Percentiles rank a stretch among this genome's conserved stretches.
These are phyloP conservation scores for Sporobolus alterniflorus DNA, from an alignment of 202 grass and related monocot species.

Conservation along the genomic window DNA sequence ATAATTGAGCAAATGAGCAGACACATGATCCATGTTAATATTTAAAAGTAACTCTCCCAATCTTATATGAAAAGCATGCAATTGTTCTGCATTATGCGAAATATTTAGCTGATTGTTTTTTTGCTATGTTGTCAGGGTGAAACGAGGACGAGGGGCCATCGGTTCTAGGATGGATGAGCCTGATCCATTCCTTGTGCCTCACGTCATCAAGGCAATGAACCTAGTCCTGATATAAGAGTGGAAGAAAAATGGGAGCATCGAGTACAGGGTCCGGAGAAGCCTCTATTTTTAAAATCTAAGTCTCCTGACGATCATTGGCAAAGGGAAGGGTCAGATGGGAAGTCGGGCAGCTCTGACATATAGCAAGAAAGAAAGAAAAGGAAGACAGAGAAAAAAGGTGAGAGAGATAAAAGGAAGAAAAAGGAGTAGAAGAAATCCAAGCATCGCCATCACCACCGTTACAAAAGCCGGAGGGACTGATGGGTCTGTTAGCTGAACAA, in stretches of 20 bases:
- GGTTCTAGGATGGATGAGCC: slow-evolving; percentile 94
- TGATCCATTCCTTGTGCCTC: slow-evolving; percentile 60
- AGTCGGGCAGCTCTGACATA: slow-evolving; percentile 24
- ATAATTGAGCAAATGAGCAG: background rate
- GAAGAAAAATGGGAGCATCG: slow-evolving; percentile 62
- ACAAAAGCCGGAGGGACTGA: slow-evolving; percentile 62
- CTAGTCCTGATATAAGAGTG: slow-evolving; percentile 35
- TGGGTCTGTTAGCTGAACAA: background rate
- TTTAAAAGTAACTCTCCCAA: background rate
- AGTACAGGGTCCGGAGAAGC: slow-evolving; percentile 74
- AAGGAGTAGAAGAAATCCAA: slow-evolving; percentile 61
- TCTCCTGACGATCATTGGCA: slow-evolving; percentile 37
- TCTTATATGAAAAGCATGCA: background rate
- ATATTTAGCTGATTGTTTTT: background rate
- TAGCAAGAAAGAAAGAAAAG: slow-evolving; percentile 43
- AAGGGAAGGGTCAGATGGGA: slow-evolving; percentile 7
- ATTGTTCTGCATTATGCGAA: background rate
- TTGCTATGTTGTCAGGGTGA: slow-evolving; percentile 53
- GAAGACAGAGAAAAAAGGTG: slow-evolving; percentile 39
- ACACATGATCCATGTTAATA: background rate
- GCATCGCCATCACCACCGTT: slow-evolving; percentile 43
- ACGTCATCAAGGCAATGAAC: slow-evolving; percentile 16
- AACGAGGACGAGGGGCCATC: slow-evolving; percentile 79
- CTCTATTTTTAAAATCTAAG: slow-evolving; percentile 51
- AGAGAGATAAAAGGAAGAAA: slow-evolving; percentile 40